Evolutionary conservation across 345 rosid genomes (phyloP), one percentile per base, ranked within the genome.

Genomic region (Salix udensis): DNA sequence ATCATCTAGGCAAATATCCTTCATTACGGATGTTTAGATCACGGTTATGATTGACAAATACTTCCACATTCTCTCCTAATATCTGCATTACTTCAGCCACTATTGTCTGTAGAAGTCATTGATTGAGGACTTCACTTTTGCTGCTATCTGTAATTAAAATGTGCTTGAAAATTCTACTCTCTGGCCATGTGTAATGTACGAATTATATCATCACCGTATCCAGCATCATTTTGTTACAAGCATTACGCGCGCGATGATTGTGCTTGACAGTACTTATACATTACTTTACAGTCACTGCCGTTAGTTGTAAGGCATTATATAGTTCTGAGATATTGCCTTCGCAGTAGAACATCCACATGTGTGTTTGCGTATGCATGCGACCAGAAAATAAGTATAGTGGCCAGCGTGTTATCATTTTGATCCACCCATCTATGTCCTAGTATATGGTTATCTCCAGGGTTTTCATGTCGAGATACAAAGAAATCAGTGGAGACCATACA

Each of bases 201-300:
- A 44, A 44, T 44, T 44, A 44, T 11, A 44, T 13, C 16, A 30
- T 30, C 31, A 30, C 31, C 31, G 31, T 30, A 44, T 44, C 16
- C 50, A 44, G 50, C 50, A 44, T 44, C 18, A 44, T 44, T 44
- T 44, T 14, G 16, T 44, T 44, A 11, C 50, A 13, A 44, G 48
- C 48, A 44, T 44, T 44, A 44, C 48, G 30, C 30, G 13, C 50
- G 50, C n/a, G n/a, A 44, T 44, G 50, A 44, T 44, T 44, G 50
- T 44, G 50, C 13, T 44, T 14, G 50, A 44, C 44, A 40, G 44
- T 72, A 13, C 61, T 74, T 48, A 28, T 40, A 65, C 50, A 28
- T 64, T 30, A 65, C 70, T 31, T 14, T 74, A 62, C 31, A 65
- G 65, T 74, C 48, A 74, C 50, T 74, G 61, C 16, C 34, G 16